Evolutionary conservation across 495 filamentous ascomycete species (phyloP), one percentile per base, ranked within the genome.

Genomic region (Aspergillus ellipticus): DNA sequence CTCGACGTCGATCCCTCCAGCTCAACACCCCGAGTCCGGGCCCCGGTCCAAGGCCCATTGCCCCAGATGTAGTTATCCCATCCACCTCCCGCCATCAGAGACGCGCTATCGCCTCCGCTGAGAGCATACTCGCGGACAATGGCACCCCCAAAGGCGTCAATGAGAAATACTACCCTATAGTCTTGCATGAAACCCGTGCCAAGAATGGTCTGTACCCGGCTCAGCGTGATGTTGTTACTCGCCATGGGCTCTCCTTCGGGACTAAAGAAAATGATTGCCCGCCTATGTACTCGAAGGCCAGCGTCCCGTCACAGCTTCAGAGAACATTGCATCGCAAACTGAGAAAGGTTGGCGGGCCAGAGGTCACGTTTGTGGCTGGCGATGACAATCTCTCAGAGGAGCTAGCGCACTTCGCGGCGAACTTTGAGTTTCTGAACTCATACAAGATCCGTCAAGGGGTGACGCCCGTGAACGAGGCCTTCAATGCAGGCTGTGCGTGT

Each of bases 341-440:
- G 0, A 19, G 50, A 1, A 24, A 41, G 1, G 70, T 76, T 35
- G 39, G 60, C 2, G 74, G 75, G 0, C 71, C 72, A 0, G 15
- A 46, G 0, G 64, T 75, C 2, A 60, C 56, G 3, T 62, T 73
- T 11, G 54, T 59, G 0, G 45, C 64, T 0, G 55, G 60, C 1
- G 66, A 64, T 19, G 58, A 65, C 4, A 59, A 49, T 3, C 53
- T 50, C 10, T n/a, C n/a, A n/a, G n/a, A n/a, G n/a, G n/a, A n/a
- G n/a, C 61, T 76, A 0, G 62, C 65, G 0, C 37, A 57, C 7
- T 56, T 69, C 4, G 65, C 65, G 0, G 51, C 69, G 1, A 68
- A 71, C 42, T 80, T 80, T 54, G 68, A 67, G 13, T 82, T 82
- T n/a, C 60, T 76, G 3, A 70, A 73, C 22, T 57, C 70, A 6